Evolutionary conservation across 768 basidiomycete genomes (phyloP), one percentile per base, ranked within the genome.

Genomic region (Suillus weaverae): DNA sequence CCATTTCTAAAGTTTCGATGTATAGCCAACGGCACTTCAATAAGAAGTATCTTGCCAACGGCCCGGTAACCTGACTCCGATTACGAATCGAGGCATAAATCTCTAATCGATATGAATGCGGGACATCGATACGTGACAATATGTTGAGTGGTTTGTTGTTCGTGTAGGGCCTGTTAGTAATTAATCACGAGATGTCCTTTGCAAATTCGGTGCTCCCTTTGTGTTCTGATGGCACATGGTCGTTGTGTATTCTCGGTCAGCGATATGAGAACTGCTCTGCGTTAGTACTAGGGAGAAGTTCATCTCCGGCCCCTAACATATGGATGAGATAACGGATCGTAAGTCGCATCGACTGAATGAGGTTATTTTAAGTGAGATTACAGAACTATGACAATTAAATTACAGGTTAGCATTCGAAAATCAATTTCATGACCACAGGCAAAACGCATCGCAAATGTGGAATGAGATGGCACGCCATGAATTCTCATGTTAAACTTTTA

Each of bases 51-150:
- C 6, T 35, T 13, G 32, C 32, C 20, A 35, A 33, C 35, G 33
- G 11, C 33, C 11, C 6, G 32, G 53, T 54, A 33, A 33, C 30
- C 53, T 33, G 51, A 32, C 53, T 33, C 48, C 32, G 32, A 53
- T 53, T 20, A 53, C 53, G 16, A 33, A 20, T 33, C 32, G 20
- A 54, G 53, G 5, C 32, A 3, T 20, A 6, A 20, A 3, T 32
- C 20, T 18, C 46, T 32, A 33, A 67, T 70, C 64, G 69, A 75
- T 72, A 76, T 73, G 75, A 75, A 60, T 66, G 75, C 67, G 71
- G 50, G 75, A 72, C 53, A 68, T 69, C 55, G 61, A 67, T 68
- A n/a, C 30, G 46, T 44, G 63, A 72, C 66, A 62, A 63, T 60
- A 13, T 1, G 5, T 30, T 20, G 51, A 13, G 13, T 26, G 22